Evolutionary conservation across 768 basidiomycete genomes (phyloP), one percentile per base, ranked within the genome.

Genomic region (Mycena capillaripes): DNA sequence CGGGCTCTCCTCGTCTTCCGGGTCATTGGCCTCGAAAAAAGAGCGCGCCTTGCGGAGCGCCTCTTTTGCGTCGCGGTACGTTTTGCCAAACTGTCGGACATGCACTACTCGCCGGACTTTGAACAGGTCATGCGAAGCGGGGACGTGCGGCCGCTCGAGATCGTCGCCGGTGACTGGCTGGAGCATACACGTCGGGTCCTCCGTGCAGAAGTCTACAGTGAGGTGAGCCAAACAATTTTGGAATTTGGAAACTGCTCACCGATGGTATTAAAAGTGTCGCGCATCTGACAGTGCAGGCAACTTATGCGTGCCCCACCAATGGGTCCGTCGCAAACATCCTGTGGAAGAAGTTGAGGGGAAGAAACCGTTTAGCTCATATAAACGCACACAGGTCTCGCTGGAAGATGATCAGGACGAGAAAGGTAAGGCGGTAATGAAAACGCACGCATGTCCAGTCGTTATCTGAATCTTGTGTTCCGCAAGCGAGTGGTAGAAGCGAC

Each of bases 161-260:
- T 76, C 72, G 19, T 59, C 27, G 27, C 77, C 50, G 27, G 61
- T 70, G 32, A 80, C 40, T 14, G 68, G 62, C 4, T 67, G 53
- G 5, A 34, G 34, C 16, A 78, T 38, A 60, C 82, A 83, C n/a
- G 4, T 57, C 74, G 1, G 76, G 75, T n/a, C n/a, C 5, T 70
- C 32, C 29, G 77, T 74, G 71, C 81, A 82, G 42, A 82, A 76
- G 70, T 83, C 80, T 14, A 82, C 57, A 8, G 77, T 79, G 36
- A 76, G 2, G 55, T 66, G 6, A 66, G 11, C 16, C 53, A 12
- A 10, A n/a, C n/a, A n/a, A n/a, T n/a, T n/a, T n/a, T n/a, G n/a
- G n/a, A n/a, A n/a, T n/a, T n/a, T n/a, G n/a, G n/a, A n/a, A n/a
- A n/a, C n/a, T n/a, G n/a, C n/a, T n/a, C n/a, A n/a, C n/a, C n/a